Evolutionary conservation across 2,329 filamentous ascomycete genomes (phyloP), one percentile per base, ranked within the genome.

Genomic region (Sarocladium kiliense): DNA sequence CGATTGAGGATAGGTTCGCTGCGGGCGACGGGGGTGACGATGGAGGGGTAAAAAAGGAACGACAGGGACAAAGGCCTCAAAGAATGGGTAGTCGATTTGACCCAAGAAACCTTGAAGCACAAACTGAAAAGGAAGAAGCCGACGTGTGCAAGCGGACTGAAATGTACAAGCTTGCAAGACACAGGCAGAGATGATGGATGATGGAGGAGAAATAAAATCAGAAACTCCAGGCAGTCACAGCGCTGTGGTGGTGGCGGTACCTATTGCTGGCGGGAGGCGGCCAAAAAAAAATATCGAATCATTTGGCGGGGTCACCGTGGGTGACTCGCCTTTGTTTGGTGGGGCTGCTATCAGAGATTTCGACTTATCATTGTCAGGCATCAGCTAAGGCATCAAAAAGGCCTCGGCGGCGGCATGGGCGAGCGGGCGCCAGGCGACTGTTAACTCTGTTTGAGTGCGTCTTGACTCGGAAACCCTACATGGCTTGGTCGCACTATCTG

Each of bases 31-130:
- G 30, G 39, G 39, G 21, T 23, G 39, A 44, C 39, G 39, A 41
- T 53, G 36, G 50, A 53, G 50, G 50, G 50, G 50, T 53, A 45
- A 27, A 51, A 44, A 53, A 56, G 26, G 50, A 54, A 56, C 26
- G 47, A 51, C 47, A 12, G n/a, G 47, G 21, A 36, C 18, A 51
- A 51, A 51, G 16, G 27, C 47, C 47, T 32, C 27, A 36, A 51
- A 14, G 27, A 23, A 19, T 23, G 47, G 47, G 26, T 36, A 19
- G 25, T 47, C 25, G 25, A n/a, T 16, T n/a, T 51, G 10, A 51
- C 47, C 30, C 47, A 36, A 21, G 18, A 49, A 19, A 21, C 27
- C 14, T 34, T 21, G 47, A 51, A 51, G 47, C 47, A 47, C 44
- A 25, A 34, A 37, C 12, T 19, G 49, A 27, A 53, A 32, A 18